These are phyloP conservation scores for Drechslerella coelobrocha DNA, from an alignment of 2,329 filamentous ascomycete genomes.

Conservation along the genomic window DNA sequence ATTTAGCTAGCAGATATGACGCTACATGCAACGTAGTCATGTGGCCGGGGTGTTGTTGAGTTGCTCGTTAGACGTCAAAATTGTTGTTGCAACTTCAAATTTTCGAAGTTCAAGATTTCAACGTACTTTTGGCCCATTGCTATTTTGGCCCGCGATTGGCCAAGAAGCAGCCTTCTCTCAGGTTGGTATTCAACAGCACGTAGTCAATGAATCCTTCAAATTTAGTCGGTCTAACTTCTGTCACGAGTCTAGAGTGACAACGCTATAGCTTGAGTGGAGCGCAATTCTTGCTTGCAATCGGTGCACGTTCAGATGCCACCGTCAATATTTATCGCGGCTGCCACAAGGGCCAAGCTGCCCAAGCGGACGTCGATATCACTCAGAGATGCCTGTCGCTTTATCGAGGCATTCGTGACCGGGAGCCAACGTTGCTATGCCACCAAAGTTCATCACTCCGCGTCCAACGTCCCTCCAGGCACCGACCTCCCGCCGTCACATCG, in stretches of 20 bases:
- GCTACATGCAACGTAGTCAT: background rate
- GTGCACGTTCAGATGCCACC: constrained; percentile 25
- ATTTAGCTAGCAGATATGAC: background rate
- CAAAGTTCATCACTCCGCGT: constrained; percentile 27
- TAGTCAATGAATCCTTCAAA: background rate
- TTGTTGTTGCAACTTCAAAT: constrained; percentile 49
- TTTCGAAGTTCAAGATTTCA: constrained; percentile 23
- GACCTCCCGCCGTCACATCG: constrained; percentile 84
- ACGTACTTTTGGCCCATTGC: constrained; percentile 12
- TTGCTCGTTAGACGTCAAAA: constrained; percentile 32
- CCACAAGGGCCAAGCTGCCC: constrained; percentile 32
- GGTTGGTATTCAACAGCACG: background rate
- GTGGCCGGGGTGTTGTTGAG: constrained; percentile 49
- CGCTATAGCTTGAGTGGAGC: no score
- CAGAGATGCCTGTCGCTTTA: constrained; percentile 45
- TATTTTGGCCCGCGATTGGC: constrained; percentile 34
- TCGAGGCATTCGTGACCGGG: constrained; percentile 43
- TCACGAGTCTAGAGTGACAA: no score
- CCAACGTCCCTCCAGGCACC: constrained; percentile 27
- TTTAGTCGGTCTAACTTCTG: background rate
- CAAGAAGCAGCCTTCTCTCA: background rate
- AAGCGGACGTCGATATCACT: constrained; percentile 38
- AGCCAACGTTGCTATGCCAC: constrained; percentile 41
- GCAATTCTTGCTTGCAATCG: no score
- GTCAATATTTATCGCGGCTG: constrained; percentile 35